phyloP scores from a whole-genome alignment of 768 basidiomycete genomes.

The Xerocomellus intermedius region DNA sequence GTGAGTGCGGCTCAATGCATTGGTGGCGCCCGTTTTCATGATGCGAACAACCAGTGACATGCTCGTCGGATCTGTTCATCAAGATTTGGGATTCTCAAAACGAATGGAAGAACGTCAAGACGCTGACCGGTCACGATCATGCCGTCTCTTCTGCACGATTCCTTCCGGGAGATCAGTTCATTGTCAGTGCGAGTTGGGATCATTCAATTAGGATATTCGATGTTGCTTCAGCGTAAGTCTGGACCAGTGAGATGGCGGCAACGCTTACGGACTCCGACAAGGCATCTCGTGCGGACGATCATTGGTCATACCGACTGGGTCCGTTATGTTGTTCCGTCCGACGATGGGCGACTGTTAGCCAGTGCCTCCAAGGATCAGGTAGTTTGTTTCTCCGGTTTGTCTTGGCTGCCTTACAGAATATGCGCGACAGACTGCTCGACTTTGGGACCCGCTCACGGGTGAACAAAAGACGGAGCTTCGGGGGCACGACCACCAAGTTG shows the following conservation, averaged over 20 bases:
- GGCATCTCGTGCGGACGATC: slow-evolving; percentile 75
- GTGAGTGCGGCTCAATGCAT: slow-evolving; percentile 40
- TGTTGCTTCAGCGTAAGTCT: slow-evolving; percentile 75
- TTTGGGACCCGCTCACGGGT: slow-evolving; percentile 72
- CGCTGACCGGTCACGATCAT: slow-evolving; percentile 88
- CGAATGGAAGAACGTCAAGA: slow-evolving; percentile 88
- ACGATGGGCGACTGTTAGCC: slow-evolving; percentile 70
- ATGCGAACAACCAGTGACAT: slow-evolving; percentile 38
- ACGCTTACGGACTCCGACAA: slow-evolving; percentile 29
- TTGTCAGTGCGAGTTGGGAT: slow-evolving; percentile 88
- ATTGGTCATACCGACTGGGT: slow-evolving; percentile 85
- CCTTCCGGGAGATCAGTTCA: slow-evolving; percentile 77
- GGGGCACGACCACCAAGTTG: slow-evolving; percentile 86
- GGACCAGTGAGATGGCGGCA: background rate
- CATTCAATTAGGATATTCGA: slow-evolving; percentile 85
- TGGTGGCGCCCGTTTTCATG: background rate
- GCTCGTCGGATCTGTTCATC: slow-evolving; percentile 86
- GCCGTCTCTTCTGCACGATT: slow-evolving; percentile 85
- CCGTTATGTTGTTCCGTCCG: slow-evolving; percentile 59
- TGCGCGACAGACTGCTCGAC: slow-evolving; percentile 59
- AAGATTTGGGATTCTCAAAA: slow-evolving; percentile 91
- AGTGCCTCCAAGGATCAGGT: slow-evolving; percentile 91
- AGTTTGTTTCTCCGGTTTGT: slow-evolving; percentile 19
- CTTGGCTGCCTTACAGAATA: background rate
- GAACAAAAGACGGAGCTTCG: slow-evolving; percentile 80